A percentile compares a stretch with the other conserved stretches of the same genome.
These are phyloP conservation scores for Scheffersomyces amazonensis DNA, from an alignment of 805 yeast species.

Conservation along the genomic window DNA sequence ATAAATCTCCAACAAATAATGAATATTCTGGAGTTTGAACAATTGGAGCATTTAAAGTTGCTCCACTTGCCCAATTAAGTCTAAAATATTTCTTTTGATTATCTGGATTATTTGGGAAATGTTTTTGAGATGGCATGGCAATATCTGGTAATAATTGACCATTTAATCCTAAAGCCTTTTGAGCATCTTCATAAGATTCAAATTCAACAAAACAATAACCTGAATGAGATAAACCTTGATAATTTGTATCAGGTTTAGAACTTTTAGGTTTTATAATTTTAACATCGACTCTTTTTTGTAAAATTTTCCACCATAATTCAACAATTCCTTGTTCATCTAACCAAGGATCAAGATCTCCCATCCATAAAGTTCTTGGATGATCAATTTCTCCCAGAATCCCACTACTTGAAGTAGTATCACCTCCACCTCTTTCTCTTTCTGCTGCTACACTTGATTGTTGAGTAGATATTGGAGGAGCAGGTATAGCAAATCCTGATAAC, in stretches of 20 bases:
- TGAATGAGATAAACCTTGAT: constrained; percentile 29
- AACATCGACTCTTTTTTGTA: constrained; percentile 57
- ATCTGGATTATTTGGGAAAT: constrained; percentile 39
- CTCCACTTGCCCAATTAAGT: constrained; percentile 83
- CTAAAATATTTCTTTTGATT: constrained; percentile 62
- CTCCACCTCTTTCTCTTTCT: constrained; percentile 10
- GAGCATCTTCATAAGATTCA: constrained; percentile 65
- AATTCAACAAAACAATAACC: constrained; percentile 84
- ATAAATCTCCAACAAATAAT: constrained; percentile 77
- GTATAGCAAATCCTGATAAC: constrained; percentile 35
- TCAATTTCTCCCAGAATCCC: constrained; percentile 12
- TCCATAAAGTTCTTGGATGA: constrained; percentile 78
- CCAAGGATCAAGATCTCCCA: constrained; percentile 85
- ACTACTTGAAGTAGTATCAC: constrained; percentile 2
- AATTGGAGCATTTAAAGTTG: constrained; percentile 68
- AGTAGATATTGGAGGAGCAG: constrained; percentile 40
- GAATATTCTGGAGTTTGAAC: constrained; percentile 76
- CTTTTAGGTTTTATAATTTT: constrained; percentile 57
- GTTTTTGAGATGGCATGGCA: constrained; percentile 43
- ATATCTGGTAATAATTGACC: constrained; percentile 63
- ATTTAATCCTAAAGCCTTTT: constrained; percentile 62
- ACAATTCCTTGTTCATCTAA: constrained; percentile 59
- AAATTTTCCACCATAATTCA: constrained; percentile 56
- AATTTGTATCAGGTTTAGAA: constrained; percentile 18
- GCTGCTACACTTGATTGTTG: constrained; percentile 32